These are phyloP conservation scores for Ogataea parapolymorpha DNA, from an alignment of 805 yeast genomes.

Conservation along the genomic window DNA sequence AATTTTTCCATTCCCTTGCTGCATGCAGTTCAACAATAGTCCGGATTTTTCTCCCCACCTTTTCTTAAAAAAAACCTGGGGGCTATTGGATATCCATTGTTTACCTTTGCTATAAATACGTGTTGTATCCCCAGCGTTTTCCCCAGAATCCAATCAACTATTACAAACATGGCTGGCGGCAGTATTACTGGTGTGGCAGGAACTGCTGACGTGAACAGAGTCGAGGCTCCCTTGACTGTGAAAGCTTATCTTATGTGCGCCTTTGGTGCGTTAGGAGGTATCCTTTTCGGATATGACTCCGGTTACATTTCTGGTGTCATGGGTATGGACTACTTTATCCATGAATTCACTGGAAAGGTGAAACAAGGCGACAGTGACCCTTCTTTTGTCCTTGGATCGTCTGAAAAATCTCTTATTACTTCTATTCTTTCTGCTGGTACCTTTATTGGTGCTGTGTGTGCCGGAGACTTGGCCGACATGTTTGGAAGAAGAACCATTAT, in stretches of 20 bases:
- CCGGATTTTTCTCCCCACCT: conserved; percentile 11
- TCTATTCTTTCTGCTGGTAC: conserved; percentile 75
- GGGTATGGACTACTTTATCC: conserved; percentile 52
- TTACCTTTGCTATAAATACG: conserved; percentile 1
- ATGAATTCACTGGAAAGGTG: conserved; percentile 26
- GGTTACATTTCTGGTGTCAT: conserved; percentile 65
- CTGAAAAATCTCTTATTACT: conserved; percentile 49
- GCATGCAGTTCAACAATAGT: conserved; percentile 5
- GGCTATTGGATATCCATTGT: conserved; percentile 1
- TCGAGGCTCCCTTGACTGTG: conserved; percentile 37
- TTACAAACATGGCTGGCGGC: conserved; percentile 1
- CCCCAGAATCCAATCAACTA: background rate
- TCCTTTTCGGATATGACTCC: conserved; percentile 66
- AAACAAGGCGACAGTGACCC: conserved; percentile 17
- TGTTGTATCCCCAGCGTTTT: background rate
- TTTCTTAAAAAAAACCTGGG: background rate
- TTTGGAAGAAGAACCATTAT: conserved; percentile 50
- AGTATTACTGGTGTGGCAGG: conserved; percentile 8
- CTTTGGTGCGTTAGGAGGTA: conserved; percentile 67
- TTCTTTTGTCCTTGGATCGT: conserved; percentile 25
- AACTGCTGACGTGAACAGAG: conserved; percentile 24
- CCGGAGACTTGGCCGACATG: conserved; percentile 49
- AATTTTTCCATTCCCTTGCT: background rate
- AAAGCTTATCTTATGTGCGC: conserved; percentile 41
- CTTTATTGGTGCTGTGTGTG: conserved; percentile 60